phyloP scores from a whole-genome alignment of 1,284 basidiomycete genomes.

The Malassezia equina region DNA sequence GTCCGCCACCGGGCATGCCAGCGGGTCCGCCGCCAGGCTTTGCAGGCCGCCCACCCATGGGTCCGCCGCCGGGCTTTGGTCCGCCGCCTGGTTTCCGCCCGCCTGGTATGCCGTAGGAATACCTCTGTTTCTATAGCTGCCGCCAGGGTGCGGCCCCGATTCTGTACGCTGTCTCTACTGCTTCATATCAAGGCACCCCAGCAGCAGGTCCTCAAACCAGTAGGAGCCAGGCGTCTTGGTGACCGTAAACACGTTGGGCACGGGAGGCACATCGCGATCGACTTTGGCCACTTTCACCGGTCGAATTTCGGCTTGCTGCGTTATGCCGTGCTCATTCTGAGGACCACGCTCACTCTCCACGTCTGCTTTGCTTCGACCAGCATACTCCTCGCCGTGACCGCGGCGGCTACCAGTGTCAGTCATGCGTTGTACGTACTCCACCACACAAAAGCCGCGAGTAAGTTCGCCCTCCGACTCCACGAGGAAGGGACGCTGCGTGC shows the following conservation, averaged over 20 bases:
- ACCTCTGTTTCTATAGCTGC: neutral
- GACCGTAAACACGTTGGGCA: constrained; percentile 24
- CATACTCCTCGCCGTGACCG: constrained; percentile 11
- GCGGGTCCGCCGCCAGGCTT: constrained; percentile 24
- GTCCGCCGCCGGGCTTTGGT: constrained; percentile 36
- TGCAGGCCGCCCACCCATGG: constrained; percentile 10
- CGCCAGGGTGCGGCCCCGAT: neutral
- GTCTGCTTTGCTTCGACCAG: constrained; percentile 19
- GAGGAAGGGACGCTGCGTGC: constrained; percentile 22
- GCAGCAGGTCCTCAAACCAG: constrained; percentile 31
- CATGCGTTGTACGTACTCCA: constrained; percentile 19
- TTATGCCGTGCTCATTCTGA: constrained; percentile 14
- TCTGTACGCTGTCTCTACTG: neutral
- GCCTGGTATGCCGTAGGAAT: constrained; percentile 2
- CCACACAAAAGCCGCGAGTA: constrained; percentile 38
- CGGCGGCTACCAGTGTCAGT: constrained; percentile 9
- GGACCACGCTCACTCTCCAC: constrained; percentile 20
- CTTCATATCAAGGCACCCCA: constrained; percentile 20
- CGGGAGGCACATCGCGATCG: constrained; percentile 8
- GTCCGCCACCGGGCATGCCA: constrained; percentile 50
- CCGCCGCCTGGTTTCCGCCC: constrained; percentile 31
- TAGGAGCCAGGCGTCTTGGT: constrained; percentile 25
- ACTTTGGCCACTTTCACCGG: constrained; percentile 12
- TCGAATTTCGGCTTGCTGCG: constrained; percentile 11
- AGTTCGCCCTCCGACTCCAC: constrained; percentile 34